Percentiles rank a stretch among this genome's conserved stretches.
Evolutionary conservation across 805 yeast species (phyloP).

Genomic region (Lipomyces mesembrius): DNA sequence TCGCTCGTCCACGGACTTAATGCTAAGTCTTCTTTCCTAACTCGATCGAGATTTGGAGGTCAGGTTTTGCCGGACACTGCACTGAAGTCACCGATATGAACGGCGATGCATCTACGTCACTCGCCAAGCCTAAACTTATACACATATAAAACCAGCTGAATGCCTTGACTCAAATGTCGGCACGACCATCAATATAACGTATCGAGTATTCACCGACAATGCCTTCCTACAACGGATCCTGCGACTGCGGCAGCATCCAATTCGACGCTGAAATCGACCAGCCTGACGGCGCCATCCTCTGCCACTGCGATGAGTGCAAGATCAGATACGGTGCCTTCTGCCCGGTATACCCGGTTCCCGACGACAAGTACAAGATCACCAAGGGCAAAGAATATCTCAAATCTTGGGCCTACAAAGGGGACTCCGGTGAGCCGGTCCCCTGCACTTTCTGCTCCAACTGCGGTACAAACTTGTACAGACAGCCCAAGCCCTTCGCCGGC

Average conservation of each 20-base stretch:
- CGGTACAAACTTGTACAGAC: constrained; percentile 25
- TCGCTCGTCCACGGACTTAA: no score
- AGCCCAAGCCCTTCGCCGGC: constrained; percentile 8
- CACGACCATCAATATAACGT: background rate
- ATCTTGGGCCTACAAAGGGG: constrained; percentile 29
- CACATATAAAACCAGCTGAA: no score
- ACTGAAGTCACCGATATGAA: no score
- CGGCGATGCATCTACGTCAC: no score
- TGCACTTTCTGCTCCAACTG: constrained; percentile 24
- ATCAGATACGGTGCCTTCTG: constrained; percentile 21
- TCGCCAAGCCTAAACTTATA: no score
- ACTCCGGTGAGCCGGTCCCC: constrained; percentile 27
- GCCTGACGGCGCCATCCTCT: constrained; percentile 17
- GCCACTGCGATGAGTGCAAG: constrained; percentile 32
- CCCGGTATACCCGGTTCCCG: constrained; percentile 15
- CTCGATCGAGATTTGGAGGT: no score
- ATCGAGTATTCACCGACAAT: background rate
- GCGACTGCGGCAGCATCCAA: constrained; percentile 25
- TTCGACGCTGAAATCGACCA: constrained; percentile 18
- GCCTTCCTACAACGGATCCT: constrained; percentile 20
- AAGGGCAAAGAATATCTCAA: constrained; percentile 11
- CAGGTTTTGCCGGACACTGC: no score
- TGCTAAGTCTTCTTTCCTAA: no score
- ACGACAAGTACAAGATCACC: constrained; percentile 15
- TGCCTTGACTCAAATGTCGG: background rate